A percentile compares a stretch with the other conserved stretches of the same genome.
Conservation (phyloP, 2,329 filamentous ascomycete genomes). For the Diaporthe caulivora region DNA sequence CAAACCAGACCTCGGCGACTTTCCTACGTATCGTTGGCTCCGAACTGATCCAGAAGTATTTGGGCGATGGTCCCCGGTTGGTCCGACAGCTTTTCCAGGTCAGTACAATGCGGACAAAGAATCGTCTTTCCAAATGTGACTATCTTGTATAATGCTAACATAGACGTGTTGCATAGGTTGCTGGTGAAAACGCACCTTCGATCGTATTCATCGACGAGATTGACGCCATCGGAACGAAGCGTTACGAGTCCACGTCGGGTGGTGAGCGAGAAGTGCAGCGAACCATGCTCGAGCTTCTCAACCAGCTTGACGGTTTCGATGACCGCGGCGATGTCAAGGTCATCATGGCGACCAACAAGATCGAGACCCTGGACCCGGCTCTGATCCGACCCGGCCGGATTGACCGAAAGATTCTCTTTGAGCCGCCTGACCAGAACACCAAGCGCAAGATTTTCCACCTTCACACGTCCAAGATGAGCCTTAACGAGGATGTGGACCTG, state of each 20-base stretch:
- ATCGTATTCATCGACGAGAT: constrained; percentile 99
- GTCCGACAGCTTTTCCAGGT: constrained; percentile 96
- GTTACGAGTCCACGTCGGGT: constrained; percentile 96
- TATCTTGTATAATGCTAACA: neutral
- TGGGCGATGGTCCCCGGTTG: constrained; percentile 93
- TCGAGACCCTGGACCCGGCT: constrained; percentile 95
- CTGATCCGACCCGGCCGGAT: constrained; percentile 97
- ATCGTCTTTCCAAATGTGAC: neutral
- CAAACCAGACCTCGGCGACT: constrained; percentile 98
- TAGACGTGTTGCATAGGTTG: constrained; percentile 67
- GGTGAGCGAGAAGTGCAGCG: constrained; percentile 98
- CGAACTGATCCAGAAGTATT: constrained; percentile 98
- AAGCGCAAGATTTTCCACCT: constrained; percentile 98
- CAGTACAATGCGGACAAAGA: constrained; percentile 43
- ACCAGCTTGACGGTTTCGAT: constrained; percentile 98
- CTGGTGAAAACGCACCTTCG: constrained; percentile 93
- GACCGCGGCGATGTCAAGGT: constrained; percentile 99
- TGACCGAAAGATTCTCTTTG: constrained; percentile 92
- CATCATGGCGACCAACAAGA: constrained; percentile 99
- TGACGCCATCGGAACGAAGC: constrained; percentile 98
- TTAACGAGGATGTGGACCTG: constrained; percentile 95
- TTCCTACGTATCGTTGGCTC: constrained; percentile 98
- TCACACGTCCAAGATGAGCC: constrained; percentile 98
- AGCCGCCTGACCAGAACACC: constrained; percentile 83
- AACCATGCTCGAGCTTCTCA: constrained; percentile 98